A percentile compares a stretch with the other conserved stretches of the same genome.
Conservation (phyloP, 2,329 filamentous ascomycete genomes). For the Bimuria novae-zelandiae region DNA sequence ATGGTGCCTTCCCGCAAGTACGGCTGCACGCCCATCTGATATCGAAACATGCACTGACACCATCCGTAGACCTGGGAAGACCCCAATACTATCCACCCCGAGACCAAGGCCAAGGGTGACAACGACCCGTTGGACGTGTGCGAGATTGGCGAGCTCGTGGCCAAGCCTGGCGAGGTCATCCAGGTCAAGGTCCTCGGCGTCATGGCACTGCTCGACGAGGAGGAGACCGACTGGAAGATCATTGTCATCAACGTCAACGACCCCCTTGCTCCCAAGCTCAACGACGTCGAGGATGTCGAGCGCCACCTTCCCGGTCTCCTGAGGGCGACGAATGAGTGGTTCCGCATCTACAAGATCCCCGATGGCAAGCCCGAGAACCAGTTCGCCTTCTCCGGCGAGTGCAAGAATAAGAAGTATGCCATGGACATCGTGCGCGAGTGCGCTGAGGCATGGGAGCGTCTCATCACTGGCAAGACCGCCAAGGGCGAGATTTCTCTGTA, state of each 20-base stretch:
- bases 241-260: slow-evolving; percentile 99
- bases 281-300: slow-evolving; percentile 99
- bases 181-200: slow-evolving; percentile 99
- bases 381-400: slow-evolving; percentile 99
- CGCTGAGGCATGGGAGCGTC: slow-evolving; percentile 93
- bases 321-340: slow-evolving; percentile 99
- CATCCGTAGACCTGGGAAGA: slow-evolving; percentile 90
- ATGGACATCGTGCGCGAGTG: slow-evolving; percentile 96
- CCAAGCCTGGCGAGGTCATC: slow-evolving; percentile 95
- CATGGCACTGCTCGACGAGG: slow-evolving; percentile 98
- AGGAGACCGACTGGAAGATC: slow-evolving; percentile 99
- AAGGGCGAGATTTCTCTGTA: slow-evolving; percentile 81
- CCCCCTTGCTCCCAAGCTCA: slow-evolving; percentile 92
- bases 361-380: slow-evolving; percentile 99
- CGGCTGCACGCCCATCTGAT: slow-evolving; percentile 40
- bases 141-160: slow-evolving; percentile 98
- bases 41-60: slow-evolving; percentile 37
- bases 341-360: slow-evolving; percentile 99
- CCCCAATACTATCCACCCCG: slow-evolving; percentile 91
- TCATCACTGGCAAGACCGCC: slow-evolving; percentile 86
- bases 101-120: slow-evolving; percentile 99
- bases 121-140: slow-evolving; percentile 99
- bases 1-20: slow-evolving; percentile 98
- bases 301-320: slow-evolving; percentile 95
- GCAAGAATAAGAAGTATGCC: slow-evolving; percentile 99